Base-by-base conservation (phyloP, 352 stramenopile genomes). In the Pythium monospermum region DNA sequence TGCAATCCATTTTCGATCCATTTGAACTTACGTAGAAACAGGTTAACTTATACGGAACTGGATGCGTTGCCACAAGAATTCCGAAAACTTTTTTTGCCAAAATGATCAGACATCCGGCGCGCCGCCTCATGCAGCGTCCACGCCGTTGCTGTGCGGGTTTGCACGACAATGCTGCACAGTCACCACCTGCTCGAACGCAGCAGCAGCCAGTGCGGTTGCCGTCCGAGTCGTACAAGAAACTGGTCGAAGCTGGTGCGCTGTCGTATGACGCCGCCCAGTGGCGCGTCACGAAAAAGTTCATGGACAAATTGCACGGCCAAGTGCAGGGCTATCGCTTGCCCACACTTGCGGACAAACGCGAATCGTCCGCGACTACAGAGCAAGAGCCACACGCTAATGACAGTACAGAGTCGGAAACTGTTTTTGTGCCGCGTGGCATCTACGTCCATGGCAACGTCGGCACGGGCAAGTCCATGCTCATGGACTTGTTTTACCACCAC, bases 391-490 rank as follows among this genome's bases (percentile, higher is more conserved):
- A 22, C 15, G 39, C 21, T 21, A n/a, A n/a, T n/a, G n/a, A n/a
- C n/a, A n/a, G n/a, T n/a, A n/a, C n/a, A n/a, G 39, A 46, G 12
- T 27, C 36, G 12, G 53, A 26, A 7, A 35, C 49, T 16, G 70
- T 87, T 26, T 57, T 76, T 49, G 70, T 93, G 23, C 79, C 79
- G 19, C 64, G 90, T 41, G 96, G 96, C 16, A 62, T 98, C 19
- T 99, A 98, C 74, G 53, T 99, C 31, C 74, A 98, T 58, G 96
- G 96, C 42, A 69, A 85, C 38, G 95, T 98, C 8, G 96, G 96
- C 35, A 97, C 85, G 10, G 96, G 96, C 30, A 99, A 99, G 69
- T 96, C 88, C 12, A 96, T 98, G 76, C 74, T 98, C 11, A 96
- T 99, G 87, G 91, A 99, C 63, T 57, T 97, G 15, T 98, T 99